Evolutionary conservation across 2,329 filamentous ascomycete species (phyloP).

Genomic region (Neonectria magnoliae): DNA sequence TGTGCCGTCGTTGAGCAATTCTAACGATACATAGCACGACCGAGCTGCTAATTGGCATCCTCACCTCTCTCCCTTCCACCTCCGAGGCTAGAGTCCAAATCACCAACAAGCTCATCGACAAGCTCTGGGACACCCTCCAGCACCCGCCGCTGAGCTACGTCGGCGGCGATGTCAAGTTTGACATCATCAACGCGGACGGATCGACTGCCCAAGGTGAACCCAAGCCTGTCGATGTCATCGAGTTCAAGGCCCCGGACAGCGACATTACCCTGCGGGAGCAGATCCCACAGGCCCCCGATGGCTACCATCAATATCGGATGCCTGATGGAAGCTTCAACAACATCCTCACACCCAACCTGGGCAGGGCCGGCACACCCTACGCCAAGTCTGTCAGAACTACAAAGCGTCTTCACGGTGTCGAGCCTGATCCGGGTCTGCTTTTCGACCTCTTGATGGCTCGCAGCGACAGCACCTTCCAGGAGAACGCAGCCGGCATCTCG

Average conservation of each 20-base stretch:
- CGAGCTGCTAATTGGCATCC: constrained; percentile 53
- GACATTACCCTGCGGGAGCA: constrained; percentile 50
- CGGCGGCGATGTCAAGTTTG: constrained; percentile 54
- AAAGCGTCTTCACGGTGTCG: constrained; percentile 65
- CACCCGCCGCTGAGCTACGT: constrained; percentile 62
- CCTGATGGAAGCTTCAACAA: constrained; percentile 62
- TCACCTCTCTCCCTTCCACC: constrained; percentile 49
- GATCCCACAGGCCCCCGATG: constrained; percentile 50
- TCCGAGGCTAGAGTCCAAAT: constrained; percentile 50
- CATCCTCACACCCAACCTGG: constrained; percentile 69
- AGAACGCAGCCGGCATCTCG: constrained; percentile 78
- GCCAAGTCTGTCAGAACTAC: constrained; percentile 71
- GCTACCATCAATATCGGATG: constrained; percentile 48
- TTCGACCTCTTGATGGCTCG: constrained; percentile 76
- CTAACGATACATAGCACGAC: constrained; percentile 48
- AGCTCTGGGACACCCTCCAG: constrained; percentile 64
- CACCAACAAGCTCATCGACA: constrained; percentile 61
- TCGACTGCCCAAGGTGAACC: constrained; percentile 47
- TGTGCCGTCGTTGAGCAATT: neutral
- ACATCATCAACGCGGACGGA: constrained; percentile 45
- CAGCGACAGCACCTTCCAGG: constrained; percentile 58
- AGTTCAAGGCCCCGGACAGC: constrained; percentile 53
- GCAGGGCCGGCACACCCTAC: constrained; percentile 73
- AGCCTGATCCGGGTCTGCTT: constrained; percentile 72
- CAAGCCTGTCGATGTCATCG: constrained; percentile 47